Evolutionary conservation across 2,329 filamentous ascomycete species (phyloP), one percentile per base, ranked within the genome.

Genomic region (Fusarium sp.): DNA sequence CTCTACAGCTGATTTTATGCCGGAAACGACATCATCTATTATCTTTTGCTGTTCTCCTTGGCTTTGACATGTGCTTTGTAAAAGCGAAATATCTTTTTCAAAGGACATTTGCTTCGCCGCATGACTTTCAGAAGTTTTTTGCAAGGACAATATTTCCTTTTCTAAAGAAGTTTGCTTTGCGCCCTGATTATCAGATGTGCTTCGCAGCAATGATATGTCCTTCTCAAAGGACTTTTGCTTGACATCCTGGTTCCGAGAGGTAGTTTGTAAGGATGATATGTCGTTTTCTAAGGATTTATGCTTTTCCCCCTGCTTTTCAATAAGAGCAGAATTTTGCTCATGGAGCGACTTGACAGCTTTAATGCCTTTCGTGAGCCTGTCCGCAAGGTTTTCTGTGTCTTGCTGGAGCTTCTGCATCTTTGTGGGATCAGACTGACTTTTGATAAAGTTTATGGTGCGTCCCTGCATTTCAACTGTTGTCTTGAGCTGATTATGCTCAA

Each of bases 251-350:
- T 34, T 48, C 14, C 30, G 48, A 34, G 48, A 51, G 8, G 17
- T 32, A 51, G 30, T 64, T 36, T 58, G 48, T 8, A 75, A 60
- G 15, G 41, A 54, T 13, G 56, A 44, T 14, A 72, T 15, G 22
- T 44, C 38, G 18, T 52, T 44, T 32, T 36, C 28, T 22, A 72
- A 28, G 14, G 63, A 63, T 15, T 47, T 59, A 30, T 72, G 63
- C 36, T 57, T 75, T n/a, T 38, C 52, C 20, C 38, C 26, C 10
- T 73, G 66, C 18, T 67, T 50, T 42, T 62, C 57, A 26, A 70
- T 47, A 14, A 17, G 22, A 36, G 20, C 58, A 38, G 54, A 56
- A 20, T 70, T 60, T 15, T 47, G 20, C 14, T 58, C 51, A 15
- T 62, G 22, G 22, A 51, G 38, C 18, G n/a, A 50, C 30, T 51